Conservation (phyloP, 768 basidiomycete genomes). For the Tulasnella calospora region DNA sequence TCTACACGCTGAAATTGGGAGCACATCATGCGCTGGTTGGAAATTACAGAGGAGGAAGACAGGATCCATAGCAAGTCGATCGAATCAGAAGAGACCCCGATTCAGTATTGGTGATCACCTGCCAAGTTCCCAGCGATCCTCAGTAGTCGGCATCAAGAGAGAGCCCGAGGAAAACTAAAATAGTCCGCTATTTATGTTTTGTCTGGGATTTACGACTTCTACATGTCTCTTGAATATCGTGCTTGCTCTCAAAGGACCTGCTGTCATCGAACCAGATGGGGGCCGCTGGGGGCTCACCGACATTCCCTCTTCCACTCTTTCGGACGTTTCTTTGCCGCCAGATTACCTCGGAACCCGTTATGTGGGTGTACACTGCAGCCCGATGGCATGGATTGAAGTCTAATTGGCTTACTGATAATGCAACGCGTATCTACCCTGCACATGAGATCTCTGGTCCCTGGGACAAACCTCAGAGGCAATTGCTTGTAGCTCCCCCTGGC, state of each 20-base stretch:
- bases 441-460: slow-evolving; percentile 5
- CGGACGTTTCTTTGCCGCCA: background rate
- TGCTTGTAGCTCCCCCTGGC: background rate
- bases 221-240: background rate
- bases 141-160: background rate
- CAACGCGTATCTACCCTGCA: background rate
- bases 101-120: background rate
- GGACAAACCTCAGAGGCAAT: background rate
- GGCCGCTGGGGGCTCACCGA: background rate
- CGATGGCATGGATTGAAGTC: background rate
- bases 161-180: background rate
- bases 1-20: background rate
- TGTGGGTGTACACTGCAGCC: background rate
- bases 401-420: background rate
- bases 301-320: background rate
- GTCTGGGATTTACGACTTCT: background rate
- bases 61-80: background rate
- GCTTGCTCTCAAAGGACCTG: background rate
- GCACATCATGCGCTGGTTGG: background rate
- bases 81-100: background rate
- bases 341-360: background rate
- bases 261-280: background rate
- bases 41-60: background rate
- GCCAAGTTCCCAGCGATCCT: background rate
- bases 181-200: background rate